These are phyloP conservation scores for Colletotrichum viniferum DNA, from an alignment of 2,329 filamentous ascomycete genomes.

Conservation along the genomic window DNA sequence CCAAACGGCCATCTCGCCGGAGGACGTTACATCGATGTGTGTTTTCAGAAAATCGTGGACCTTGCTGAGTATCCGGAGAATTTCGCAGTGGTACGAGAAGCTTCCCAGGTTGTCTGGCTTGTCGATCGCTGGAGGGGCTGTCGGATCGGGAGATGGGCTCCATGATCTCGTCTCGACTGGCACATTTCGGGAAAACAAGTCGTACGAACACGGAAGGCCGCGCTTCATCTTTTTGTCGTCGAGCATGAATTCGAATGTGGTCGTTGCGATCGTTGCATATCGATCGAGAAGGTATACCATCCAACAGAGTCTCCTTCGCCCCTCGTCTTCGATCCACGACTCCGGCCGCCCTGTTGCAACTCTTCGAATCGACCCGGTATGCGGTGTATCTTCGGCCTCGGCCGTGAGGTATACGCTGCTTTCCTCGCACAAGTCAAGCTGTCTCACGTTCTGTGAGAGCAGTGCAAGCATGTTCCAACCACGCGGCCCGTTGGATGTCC, in stretches of 20 bases:
- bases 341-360: constrained; percentile 39
- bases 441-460: constrained; percentile 41
- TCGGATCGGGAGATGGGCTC: constrained; percentile 25
- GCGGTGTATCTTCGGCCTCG: constrained; percentile 33
- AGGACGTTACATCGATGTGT: constrained; percentile 42
- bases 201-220: constrained; percentile 47
- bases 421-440: constrained; percentile 44
- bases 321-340: constrained; percentile 51
- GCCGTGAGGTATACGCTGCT: constrained; percentile 39
- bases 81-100: constrained; percentile 50
- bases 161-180: constrained; percentile 45
- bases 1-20: constrained; percentile 43
- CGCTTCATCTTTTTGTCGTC: constrained; percentile 43
- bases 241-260: constrained; percentile 45
- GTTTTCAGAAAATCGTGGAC: constrained; percentile 46
- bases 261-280: constrained; percentile 46
- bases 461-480: constrained; percentile 46
- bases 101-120: constrained; percentile 47
- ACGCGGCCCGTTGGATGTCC: constrained; percentile 45
- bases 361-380: constrained; percentile 38
- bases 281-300: constrained; percentile 50
- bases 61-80: constrained; percentile 45
- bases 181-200: constrained; percentile 47
- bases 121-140: constrained; percentile 30
- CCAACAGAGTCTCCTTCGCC: constrained; percentile 45